Percentiles rank a stretch among this genome's conserved stretches.
phyloP scores from a whole-genome alignment of 1,139 yeast species.

The Komagataea norvegica region DNA sequence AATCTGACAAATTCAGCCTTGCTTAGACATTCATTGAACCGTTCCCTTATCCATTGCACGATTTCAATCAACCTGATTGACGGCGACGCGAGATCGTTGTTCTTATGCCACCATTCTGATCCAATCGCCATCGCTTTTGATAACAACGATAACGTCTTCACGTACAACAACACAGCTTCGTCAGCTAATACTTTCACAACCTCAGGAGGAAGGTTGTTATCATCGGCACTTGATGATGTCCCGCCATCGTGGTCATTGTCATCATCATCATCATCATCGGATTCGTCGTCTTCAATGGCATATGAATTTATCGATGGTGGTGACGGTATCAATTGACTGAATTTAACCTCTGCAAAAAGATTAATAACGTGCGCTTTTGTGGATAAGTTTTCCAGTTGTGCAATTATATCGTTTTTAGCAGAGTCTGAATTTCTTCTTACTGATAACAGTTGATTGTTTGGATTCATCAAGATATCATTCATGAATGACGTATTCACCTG shows the following conservation, averaged over 20 bases:
- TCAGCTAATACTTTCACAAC: slow-evolving; percentile 62
- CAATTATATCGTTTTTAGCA: slow-evolving; percentile 36
- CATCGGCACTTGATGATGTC: slow-evolving; percentile 33
- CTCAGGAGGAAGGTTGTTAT: slow-evolving; percentile 54
- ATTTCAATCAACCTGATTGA: slow-evolving; percentile 58
- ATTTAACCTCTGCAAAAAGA: slow-evolving; percentile 87
- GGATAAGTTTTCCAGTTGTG: slow-evolving; percentile 66
- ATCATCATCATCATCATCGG: slow-evolving; percentile 31
- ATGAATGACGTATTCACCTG: slow-evolving; percentile 31
- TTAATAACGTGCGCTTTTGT: slow-evolving; percentile 89
- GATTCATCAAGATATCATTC: slow-evolving; percentile 29
- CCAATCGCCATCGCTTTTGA: slow-evolving; percentile 86
- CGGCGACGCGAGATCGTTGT: slow-evolving; percentile 28
- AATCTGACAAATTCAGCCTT: slow-evolving; percentile 68
- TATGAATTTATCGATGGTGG: slow-evolving; percentile 51
- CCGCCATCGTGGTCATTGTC: slow-evolving; percentile 33
- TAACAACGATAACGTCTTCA: slow-evolving; percentile 73
- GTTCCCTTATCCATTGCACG: slow-evolving; percentile 90
- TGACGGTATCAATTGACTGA: slow-evolving; percentile 73
- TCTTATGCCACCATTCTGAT: slow-evolving; percentile 80
- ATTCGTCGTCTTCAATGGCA: slow-evolving; percentile 31
- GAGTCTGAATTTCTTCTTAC: slow-evolving; percentile 5
- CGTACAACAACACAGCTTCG: slow-evolving; percentile 82
- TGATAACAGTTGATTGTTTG: slow-evolving; percentile 20
- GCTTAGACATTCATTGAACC: slow-evolving; percentile 83